Evolutionary conservation across 495 filamentous ascomycete species (phyloP), one percentile per base, ranked within the genome.

Genomic region (Gamarada debralockiae): DNA sequence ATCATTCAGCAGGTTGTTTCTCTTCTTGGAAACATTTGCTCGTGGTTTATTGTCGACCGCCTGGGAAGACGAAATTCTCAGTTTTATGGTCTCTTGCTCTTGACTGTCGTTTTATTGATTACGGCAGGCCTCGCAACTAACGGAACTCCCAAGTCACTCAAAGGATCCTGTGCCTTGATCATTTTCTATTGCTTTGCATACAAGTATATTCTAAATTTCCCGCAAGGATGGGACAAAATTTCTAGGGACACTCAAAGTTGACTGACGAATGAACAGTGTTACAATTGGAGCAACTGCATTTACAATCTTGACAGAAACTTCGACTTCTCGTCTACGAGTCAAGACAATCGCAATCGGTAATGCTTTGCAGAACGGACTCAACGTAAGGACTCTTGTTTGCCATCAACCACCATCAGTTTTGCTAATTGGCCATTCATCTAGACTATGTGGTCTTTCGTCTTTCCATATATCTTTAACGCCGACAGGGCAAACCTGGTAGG

Each of bases 241-340:
- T n/a, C n/a, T n/a, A n/a, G n/a, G n/a, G n/a, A n/a, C n/a, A n/a
- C n/a, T n/a, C n/a, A n/a, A n/a, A n/a, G n/a, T n/a, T n/a, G n/a
- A n/a, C n/a, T n/a, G n/a, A n/a, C n/a, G n/a, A n/a, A n/a, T 15
- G 49, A 21, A n/a, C n/a, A n/a, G n/a, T 31, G 51, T 61, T 48
- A 63, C 65, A 10, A 70, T 70, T 41, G 65, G 67, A 1, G 53
- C 65, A 2, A 64, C 65, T 9, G 64, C 59, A n/a, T 68, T 60
- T 54, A 67, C 65, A 0, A 54, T 68, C 29, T 40, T 68, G 12
- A 53, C 57, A 1, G 65, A 68, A 40, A 47, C 57, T 0, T 55
- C 65, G 2, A 66, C 64, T 2, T 62, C 65, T 14, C 47, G 64
- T 12, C 53, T 66, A 14, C 59, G 65, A 0, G 55, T 62, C 46